Percentiles rank a stretch among this genome's conserved stretches.
phyloP scores from a whole-genome alignment of 805 yeast genomes.

The Teunomyces panamensis region DNA sequence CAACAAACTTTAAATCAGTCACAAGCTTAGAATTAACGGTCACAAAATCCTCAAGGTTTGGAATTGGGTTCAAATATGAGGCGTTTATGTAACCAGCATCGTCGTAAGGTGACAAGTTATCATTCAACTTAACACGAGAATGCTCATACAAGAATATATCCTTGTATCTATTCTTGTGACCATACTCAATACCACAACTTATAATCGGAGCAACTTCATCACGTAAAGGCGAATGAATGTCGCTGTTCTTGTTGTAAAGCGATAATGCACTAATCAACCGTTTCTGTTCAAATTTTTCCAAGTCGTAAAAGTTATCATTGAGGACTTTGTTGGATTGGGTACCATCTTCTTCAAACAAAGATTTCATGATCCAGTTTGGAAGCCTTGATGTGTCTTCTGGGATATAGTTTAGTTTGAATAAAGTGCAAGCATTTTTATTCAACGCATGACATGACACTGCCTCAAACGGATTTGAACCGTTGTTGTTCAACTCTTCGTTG shows the following conservation, averaged over 20 bases:
- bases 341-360: conserved; percentile 6
- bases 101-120: conserved; percentile 14
- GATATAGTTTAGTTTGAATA: conserved; percentile 21
- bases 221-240: conserved; percentile 5
- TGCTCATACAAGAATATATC: conserved; percentile 88
- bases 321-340: conserved; percentile 10
- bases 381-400: conserved; percentile 39
- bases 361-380: conserved; percentile 30
- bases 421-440: conserved; percentile 10
- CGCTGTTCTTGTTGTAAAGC: conserved; percentile 5
- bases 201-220: conserved; percentile 42
- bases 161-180: conserved; percentile 66
- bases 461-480: conserved; percentile 11
- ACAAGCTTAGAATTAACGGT: conserved; percentile 6
- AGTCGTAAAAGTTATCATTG: conserved; percentile 48
- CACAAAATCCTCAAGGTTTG: conserved; percentile 10
- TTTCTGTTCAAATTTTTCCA: conserved; percentile 69
- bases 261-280: conserved; percentile 48
- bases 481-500: conserved; percentile 48
- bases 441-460: conserved; percentile 7
- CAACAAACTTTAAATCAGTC: conserved; percentile 45
- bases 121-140: conserved; percentile 63
- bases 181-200: conserved; percentile 74
- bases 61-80: conserved; percentile 48
- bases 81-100: conserved; percentile 78